A percentile compares a stretch with the other conserved stretches of the same genome.
Conservation (phyloP, 2,329 filamentous ascomycete species). For the Gyromitra esculenta region DNA sequence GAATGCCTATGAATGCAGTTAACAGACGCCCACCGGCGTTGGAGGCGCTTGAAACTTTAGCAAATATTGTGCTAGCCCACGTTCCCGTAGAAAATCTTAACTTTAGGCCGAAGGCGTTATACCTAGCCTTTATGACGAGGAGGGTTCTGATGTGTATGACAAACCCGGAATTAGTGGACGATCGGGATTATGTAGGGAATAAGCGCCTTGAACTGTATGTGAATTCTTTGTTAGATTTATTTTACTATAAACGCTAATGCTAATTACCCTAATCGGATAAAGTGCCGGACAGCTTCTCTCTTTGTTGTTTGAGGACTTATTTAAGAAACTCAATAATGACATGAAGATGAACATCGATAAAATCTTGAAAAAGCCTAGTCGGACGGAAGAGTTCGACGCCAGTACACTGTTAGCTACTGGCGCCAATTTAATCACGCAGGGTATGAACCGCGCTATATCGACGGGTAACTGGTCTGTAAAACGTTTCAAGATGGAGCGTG, state of each 20-base stretch:
- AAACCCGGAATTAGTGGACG: constrained; percentile 88
- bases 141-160: constrained; percentile 93
- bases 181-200: constrained; percentile 97
- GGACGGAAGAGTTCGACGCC: constrained; percentile 87
- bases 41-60: constrained; percentile 90
- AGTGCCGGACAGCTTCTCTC: constrained; percentile 88
- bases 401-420: constrained; percentile 84
- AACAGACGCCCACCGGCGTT: constrained; percentile 69
- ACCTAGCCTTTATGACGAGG: constrained; percentile 97
- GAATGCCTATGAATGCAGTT: constrained; percentile 64
- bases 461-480: constrained; percentile 98
- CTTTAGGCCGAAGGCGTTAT: constrained; percentile 96
- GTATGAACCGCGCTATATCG: constrained; percentile 94
- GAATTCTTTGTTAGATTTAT: not conserved
- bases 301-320: constrained; percentile 93
- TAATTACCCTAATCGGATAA: constrained; percentile 6
- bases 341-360: constrained; percentile 96
- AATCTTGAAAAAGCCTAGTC: constrained; percentile 89
- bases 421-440: constrained; percentile 85
- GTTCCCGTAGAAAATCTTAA: constrained; percentile 91
- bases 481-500: constrained; percentile 98
- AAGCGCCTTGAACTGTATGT: constrained; percentile 82
- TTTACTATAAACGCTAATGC: not conserved
- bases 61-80: constrained; percentile 92
- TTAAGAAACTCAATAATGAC: constrained; percentile 91